Evolutionary conservation across 2,329 filamentous ascomycete species (phyloP).

Genomic region (Trichothecium roseum): DNA sequence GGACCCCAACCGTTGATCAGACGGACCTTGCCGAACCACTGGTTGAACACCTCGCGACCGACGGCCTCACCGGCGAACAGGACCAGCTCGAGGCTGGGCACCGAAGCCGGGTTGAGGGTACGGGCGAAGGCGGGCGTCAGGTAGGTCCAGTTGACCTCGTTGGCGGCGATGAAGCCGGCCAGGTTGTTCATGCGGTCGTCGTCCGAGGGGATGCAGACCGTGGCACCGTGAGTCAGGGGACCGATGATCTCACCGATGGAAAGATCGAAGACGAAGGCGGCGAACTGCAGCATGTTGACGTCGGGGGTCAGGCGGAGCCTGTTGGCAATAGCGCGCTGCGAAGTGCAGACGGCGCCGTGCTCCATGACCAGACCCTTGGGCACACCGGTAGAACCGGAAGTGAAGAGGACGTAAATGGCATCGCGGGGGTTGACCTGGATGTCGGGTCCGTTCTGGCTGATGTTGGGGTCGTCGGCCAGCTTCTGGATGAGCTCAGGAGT

Average conservation of each 20-base stretch:
- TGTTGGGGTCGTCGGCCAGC: background rate
- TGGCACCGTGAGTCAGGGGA: conserved; percentile 1
- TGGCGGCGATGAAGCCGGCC: background rate
- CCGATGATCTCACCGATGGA: conserved; percentile 4
- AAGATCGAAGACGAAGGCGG: conserved; percentile 4
- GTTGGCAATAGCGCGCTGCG: conserved; percentile 4
- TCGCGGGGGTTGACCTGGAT: background rate
- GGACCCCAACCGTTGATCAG: conserved; percentile 7
- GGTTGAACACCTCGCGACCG: conserved; percentile 3
- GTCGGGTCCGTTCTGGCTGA: background rate
- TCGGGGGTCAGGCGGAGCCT: conserved; percentile 10
- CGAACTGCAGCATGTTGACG: conserved; percentile 5
- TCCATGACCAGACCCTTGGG: conserved; percentile 13
- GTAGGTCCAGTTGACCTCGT: conserved; percentile 1
- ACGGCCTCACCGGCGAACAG: conserved; percentile 5
- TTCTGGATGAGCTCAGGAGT: background rate
- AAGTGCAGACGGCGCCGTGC: conserved; percentile 9
- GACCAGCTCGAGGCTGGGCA: conserved; percentile 1
- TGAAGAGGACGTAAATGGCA: conserved; percentile 13
- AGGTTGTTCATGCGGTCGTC: conserved; percentile 1
- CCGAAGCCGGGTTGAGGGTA: background rate
- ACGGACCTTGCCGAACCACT: conserved; percentile 4
- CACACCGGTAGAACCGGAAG: conserved; percentile 12
- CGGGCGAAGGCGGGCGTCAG: conserved; percentile 1
- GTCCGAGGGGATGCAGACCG: background rate